Base-by-base conservation (phyloP, 208 protist genomes). In the Crithidia brevicula region DNA sequence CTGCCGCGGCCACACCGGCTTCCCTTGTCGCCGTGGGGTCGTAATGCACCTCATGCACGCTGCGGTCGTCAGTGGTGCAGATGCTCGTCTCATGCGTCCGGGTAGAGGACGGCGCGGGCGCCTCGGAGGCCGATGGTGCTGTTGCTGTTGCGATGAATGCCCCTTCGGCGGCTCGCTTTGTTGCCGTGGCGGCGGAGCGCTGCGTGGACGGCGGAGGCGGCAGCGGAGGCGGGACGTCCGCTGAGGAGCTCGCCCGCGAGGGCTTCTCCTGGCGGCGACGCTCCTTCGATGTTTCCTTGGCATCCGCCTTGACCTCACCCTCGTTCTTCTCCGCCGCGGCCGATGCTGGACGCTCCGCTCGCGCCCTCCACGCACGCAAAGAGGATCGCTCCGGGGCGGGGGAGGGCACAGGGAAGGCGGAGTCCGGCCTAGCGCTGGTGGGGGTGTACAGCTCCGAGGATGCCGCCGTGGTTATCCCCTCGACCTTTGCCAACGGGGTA, bases 201-300 rank as follows among this genome's bases (percentile, higher is more conserved):
- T 43, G 53, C 53, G 40, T 25, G 0, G 56, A 62, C 43, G 58
- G 58, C 58, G 58, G 43, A 23, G 58, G 58, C 9, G 58, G 58
- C 58, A 64, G 43, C 34, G 58, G 58, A 4, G 58, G 58, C 7
- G 58, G 58, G 18, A 64, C 58, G 23, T 64, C 58, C 4, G 38
- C 30, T 3, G 58, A 36, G n/a, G 58, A 22, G 43, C 58, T 64
- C 43, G 58, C 58, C n/a, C 58, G 58, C n/a, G 40, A 33, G 6
- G 58, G 58, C 58, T 16, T 34, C 18, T 64, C 43, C 4, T 13
- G 46, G 9, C 30, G 40, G 0, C 4, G 58, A 27, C 23, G 58
- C 40, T 47, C 56, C 40, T 7, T 7, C 40, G 28, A 52, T n/a
- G n/a, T n/a, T n/a, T n/a, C n/a, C n/a, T n/a, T n/a, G n/a, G n/a